Percentiles rank a stretch among this genome's conserved stretches.
These are phyloP conservation scores for Yarrowia galli DNA, from an alignment of 1,139 yeast species.

Conservation along the genomic window DNA sequence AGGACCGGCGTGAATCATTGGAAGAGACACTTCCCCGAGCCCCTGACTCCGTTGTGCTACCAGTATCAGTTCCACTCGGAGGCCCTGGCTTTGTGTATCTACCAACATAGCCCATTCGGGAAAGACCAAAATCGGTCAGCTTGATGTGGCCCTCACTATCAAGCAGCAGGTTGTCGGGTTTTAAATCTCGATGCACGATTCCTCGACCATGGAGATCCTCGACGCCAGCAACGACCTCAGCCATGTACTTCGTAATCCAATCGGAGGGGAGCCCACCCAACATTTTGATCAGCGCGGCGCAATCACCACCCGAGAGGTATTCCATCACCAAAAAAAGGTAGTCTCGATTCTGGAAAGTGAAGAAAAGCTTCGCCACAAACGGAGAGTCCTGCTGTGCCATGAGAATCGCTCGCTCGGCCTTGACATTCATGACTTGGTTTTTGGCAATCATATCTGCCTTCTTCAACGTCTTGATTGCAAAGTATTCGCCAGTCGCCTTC, in stretches of 20 bases:
- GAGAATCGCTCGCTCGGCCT: constrained; percentile 95
- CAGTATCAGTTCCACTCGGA: neutral
- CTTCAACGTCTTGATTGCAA: constrained; percentile 92
- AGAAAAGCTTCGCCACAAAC: constrained; percentile 87
- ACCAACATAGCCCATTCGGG: constrained; percentile 86
- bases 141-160: constrained; percentile 89
- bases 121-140: constrained; percentile 92
- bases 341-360: constrained; percentile 88
- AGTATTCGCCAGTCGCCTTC: constrained; percentile 89
- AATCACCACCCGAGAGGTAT: constrained; percentile 94
- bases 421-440: constrained; percentile 93
- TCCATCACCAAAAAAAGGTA: constrained; percentile 95
- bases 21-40: constrained; percentile 32
- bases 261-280: constrained; percentile 79
- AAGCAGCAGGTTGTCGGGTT: constrained; percentile 91
- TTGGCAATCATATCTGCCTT: constrained; percentile 97
- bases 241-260: constrained; percentile 87
- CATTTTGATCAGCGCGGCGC: constrained; percentile 83
- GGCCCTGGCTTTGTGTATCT: constrained; percentile 60
- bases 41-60: constrained; percentile 26
- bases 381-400: constrained; percentile 96
- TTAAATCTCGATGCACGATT: constrained; percentile 91
- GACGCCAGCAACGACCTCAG: constrained; percentile 90
- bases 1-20: constrained; percentile 34
- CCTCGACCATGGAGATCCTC: constrained; percentile 88